Base-by-base conservation (phyloP, 805 yeast genomes). In the Myxozyma geophila region DNA sequence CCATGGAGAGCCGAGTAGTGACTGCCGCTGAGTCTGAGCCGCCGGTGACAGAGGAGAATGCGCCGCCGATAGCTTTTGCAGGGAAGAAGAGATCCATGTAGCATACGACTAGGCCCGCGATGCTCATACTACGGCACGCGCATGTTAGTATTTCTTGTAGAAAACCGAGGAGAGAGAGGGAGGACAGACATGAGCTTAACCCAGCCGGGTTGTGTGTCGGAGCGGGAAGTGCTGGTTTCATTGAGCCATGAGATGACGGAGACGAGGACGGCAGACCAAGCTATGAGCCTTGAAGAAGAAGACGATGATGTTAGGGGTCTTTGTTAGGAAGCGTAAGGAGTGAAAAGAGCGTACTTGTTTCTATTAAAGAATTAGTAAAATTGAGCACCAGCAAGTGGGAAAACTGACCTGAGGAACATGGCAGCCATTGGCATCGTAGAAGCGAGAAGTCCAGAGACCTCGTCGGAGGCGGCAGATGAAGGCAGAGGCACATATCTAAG, bases 191-290 rank as follows among this genome's bases (percentile, higher is more conserved):
- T 4, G 17, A 66, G 52, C n/a, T 63, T 66, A 40, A 66, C 21
- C 69, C 69, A 66, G 9, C 64, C 69, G 13, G 69, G 69, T 40
- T 56, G 61, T 3, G 53, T 7, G 21, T 56, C 64, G 28, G 57
- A 17, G 19, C 13, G 35, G 9, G 52, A 28, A 37, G 40, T 17
- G 23, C 53, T 61, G n/a, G 59, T 39, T 35, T 66, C 69, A 58
- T 63, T 66, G 19, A 66, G 63, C 68, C 68, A 66, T 12, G 64
- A 37, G 44, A 64, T 67, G 23, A 66, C n/a, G 7, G 69, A 49
- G 23, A 66, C 43, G 15, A 66, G 62, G 28, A 64, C 60, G 8
- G 68, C 56, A 2, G 68, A 53, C 68, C 68, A 64, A 28, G 58
- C 68, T 37, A 64, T 41, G 23, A 64, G 46, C 41, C 67, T 63